Evolutionary conservation across 768 basidiomycete genomes (phyloP), one percentile per base, ranked within the genome.

Genomic region (Antrodiella citrinella): DNA sequence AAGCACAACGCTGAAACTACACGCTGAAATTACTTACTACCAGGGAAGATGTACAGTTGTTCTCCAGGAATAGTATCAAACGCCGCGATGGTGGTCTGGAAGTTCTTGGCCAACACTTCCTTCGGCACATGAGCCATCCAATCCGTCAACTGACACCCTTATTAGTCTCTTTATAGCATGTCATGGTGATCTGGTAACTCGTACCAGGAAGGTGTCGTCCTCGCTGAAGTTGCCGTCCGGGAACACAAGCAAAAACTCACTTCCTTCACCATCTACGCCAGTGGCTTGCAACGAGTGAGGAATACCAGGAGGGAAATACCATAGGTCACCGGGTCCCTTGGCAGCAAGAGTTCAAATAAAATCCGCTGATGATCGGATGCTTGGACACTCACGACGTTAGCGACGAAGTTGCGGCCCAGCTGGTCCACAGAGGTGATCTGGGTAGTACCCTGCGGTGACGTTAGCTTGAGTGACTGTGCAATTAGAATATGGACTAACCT

Each of bases 21-120:
- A n/a, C 45, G 19, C 45, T 35, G 18, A 45, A 21, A 26, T n/a
- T 2, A 55, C 67, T 18, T 56, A 72, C 71, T 48, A 45, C 51
- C 50, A 5, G 74, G 72, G 59, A 77, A 74, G 44, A 83, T 82
- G 58, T 82, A 82, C 18, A 83, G 62, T 54, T 79, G 74, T 2
- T 62, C 54, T 41, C 69, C 63, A 1, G 82, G 80, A 26, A 84
- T 75, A 42, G 77, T 68, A 51, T 81, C 70, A 50, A 81, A 82
- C 2, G 72, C 68, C 30, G 74, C 64, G 3, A 69, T 68, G 44
- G 63, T 58, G 4, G 70, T 54, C 50, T 62, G 57, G 57, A 66
- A 67, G 50, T 60, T 68, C 54, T 70, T 70, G 20, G 69, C 67
- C 19, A 70, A 57, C 39, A 67, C 67, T 44, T 68, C 68, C 55